phyloP scores from a whole-genome alignment of 176 grass and related monocot genomes.

The Raddia distichophylla region DNA sequence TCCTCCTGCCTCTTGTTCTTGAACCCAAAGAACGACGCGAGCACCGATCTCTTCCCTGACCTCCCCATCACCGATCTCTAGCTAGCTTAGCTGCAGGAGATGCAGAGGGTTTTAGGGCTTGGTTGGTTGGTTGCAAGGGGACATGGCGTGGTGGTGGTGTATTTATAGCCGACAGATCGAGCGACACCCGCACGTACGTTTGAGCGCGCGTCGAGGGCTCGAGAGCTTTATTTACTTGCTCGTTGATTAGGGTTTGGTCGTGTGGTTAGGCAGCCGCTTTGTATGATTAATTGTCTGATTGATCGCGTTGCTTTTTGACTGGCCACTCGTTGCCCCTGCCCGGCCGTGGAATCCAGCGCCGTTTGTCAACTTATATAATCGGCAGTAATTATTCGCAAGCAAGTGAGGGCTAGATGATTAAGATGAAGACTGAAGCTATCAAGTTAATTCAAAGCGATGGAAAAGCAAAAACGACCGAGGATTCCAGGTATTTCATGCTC shows the following conservation, averaged over 20 bases:
- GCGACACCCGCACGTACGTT: neutral
- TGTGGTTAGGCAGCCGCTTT: conserved; percentile 46
- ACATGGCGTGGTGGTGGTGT: neutral
- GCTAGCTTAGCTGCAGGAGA: neutral
- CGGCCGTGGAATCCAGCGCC: conserved; percentile 17
- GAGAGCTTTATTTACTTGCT: neutral
- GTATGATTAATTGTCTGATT: conserved; percentile 26
- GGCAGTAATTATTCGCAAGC: conserved; percentile 18
- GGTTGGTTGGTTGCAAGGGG: conserved; percentile 31
- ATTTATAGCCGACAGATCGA: conserved; percentile 39
- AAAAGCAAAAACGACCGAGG: neutral
- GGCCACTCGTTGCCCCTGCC: conserved; percentile 26
- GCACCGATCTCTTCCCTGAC: conserved; percentile 31
- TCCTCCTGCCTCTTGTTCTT: conserved; percentile 8
- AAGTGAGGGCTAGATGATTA: neutral
- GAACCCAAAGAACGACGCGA: conserved; percentile 42
- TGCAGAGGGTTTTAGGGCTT: conserved; percentile 1
- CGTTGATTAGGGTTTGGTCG: conserved; percentile 10
- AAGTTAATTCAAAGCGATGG: neutral
- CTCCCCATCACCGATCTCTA: conserved; percentile 22
- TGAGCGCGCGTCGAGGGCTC: neutral
- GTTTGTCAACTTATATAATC: conserved; percentile 26
- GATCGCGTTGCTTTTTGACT: conserved; percentile 42
- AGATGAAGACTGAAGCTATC: neutral
- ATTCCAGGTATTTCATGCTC: neutral